phyloP scores from a whole-genome alignment of 176 grass and related monocot genomes.

The Triticum dicoccoides region DNA sequence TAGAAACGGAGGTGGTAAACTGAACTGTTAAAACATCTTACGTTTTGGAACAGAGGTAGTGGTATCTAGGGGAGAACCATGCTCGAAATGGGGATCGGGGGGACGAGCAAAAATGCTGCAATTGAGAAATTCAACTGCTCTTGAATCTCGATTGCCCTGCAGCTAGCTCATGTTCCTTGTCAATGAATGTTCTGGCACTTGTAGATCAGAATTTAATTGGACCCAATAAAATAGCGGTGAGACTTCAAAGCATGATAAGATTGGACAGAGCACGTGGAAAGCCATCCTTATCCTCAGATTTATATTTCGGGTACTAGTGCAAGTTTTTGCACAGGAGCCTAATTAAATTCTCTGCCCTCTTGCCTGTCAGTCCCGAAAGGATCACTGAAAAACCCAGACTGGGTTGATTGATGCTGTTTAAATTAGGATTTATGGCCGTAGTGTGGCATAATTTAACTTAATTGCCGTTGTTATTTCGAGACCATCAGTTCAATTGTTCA shows the following conservation, averaged over 20 bases:
- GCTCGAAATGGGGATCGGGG: not conserved
- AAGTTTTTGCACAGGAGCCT: not conserved
- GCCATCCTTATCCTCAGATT: no score
- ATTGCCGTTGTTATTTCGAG: not conserved
- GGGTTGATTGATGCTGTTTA: not conserved
- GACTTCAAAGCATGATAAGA: not conserved
- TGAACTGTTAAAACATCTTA: no score
- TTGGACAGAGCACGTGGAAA: not conserved
- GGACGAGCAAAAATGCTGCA: not conserved
- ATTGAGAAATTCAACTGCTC: not conserved
- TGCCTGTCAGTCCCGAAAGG: not conserved
- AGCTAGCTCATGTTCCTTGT: not conserved
- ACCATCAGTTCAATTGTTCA: not conserved
- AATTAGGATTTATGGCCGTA: not conserved
- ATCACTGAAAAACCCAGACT: not conserved
- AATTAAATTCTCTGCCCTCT: not conserved
- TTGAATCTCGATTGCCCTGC: not conserved
- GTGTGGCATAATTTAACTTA: not conserved
- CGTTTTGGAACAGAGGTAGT: not conserved
- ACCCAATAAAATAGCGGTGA: not conserved
- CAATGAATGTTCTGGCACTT: not conserved
- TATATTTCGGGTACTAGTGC: no score
- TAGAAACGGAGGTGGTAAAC: no score
- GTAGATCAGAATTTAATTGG: not conserved
- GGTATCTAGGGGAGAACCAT: not conserved